phyloP scores from a whole-genome alignment of 768 basidiomycete species.

The Mycena leptocephala region DNA sequence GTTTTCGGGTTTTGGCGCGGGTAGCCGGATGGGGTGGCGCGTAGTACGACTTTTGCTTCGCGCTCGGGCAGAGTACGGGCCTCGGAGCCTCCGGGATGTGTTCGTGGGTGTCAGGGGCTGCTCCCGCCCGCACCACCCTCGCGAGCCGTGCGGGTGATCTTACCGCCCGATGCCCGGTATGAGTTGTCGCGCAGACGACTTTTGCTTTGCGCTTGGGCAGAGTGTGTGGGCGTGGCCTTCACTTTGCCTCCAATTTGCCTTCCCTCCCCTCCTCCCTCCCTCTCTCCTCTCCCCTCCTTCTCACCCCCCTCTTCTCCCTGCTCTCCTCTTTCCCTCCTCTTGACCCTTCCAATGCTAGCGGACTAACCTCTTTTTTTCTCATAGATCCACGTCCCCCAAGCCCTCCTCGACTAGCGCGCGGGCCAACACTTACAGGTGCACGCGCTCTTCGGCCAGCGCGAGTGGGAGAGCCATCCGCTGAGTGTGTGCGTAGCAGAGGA shows the following conservation, averaged over 20 bases:
- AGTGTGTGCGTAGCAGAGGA: constrained; percentile 58
- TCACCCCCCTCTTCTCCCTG: constrained; percentile 41
- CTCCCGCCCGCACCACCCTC: no score
- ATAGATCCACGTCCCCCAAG: constrained; percentile 77
- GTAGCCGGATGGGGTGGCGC: no score
- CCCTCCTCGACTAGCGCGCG: constrained; percentile 67
- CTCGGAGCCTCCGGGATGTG: not conserved
- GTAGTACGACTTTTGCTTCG: no score
- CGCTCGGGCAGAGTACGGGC: no score
- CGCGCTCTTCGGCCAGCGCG: constrained; percentile 64
- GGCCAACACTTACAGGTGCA: constrained; percentile 68
- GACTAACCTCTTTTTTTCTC: constrained; percentile 46
- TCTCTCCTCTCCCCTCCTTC: constrained; percentile 58
- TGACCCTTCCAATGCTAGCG: constrained; percentile 25
- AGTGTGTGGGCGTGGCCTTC: no score
- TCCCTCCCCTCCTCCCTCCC: no score
- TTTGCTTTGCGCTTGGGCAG: no score
- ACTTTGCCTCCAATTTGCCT: no score
- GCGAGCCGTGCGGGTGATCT: no score
- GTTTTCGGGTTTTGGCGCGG: no score
- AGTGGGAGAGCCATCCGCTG: constrained; percentile 78
- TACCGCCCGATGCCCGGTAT: no score
- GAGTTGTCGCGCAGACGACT: no score
- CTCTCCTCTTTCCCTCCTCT: constrained; percentile 40
- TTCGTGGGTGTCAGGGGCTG: not conserved